Conservation (phyloP, 2,329 filamentous ascomycete species). For the Mycocentrospora acerina region DNA sequence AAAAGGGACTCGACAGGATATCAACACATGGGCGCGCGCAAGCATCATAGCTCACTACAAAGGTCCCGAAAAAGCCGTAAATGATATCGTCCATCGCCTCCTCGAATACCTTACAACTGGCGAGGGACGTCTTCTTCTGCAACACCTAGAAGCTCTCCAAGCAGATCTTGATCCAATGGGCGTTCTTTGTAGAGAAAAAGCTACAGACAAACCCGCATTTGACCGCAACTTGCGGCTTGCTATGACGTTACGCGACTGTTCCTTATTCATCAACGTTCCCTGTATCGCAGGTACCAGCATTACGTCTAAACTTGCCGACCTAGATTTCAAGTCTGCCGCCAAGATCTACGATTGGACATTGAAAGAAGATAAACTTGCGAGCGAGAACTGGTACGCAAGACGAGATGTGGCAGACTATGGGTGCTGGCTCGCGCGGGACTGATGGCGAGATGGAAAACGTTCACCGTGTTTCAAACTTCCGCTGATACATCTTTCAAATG, state of each 20-base stretch:
- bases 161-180: constrained; percentile 42
- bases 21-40: constrained; percentile 16
- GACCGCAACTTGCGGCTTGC: constrained; percentile 35
- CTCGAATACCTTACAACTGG: constrained; percentile 29
- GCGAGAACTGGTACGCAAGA: constrained; percentile 44
- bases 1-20: constrained; percentile 20
- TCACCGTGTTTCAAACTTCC: too few species aligned
- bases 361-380: constrained; percentile 43
- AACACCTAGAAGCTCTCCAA: constrained; percentile 42
- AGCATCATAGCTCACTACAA: background rate
- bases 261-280: constrained; percentile 43
- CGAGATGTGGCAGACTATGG: constrained; percentile 2
- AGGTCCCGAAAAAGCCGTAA: background rate
- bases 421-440: constrained; percentile 3
- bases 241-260: constrained; percentile 53
- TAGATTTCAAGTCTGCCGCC: constrained; percentile 49
- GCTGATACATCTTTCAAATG: too few species aligned
- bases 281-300: constrained; percentile 20
- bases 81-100: constrained; percentile 13
- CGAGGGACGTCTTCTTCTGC: constrained; percentile 40
- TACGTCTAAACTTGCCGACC: constrained; percentile 48
- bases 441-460: too few species aligned
- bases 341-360: constrained; percentile 46
- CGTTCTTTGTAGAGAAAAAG: constrained; percentile 6
- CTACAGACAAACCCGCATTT: constrained; percentile 2